Percentiles rank a stretch among this genome's conserved stretches.
Evolutionary conservation across 495 filamentous ascomycete species (phyloP).

Genomic region (Pyronema domesticum): DNA sequence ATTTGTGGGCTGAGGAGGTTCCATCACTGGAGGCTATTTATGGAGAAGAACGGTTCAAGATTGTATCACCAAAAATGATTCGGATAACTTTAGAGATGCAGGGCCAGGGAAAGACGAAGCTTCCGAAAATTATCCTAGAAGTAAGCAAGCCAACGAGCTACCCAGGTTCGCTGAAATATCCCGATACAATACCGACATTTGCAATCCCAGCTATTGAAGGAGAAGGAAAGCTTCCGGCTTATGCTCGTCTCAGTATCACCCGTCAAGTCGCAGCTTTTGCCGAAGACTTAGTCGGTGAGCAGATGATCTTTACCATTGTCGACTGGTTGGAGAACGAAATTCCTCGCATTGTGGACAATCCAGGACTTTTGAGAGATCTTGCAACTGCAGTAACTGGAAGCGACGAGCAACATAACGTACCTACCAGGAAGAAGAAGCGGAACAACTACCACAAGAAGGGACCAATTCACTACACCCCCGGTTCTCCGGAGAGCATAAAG

Average conservation of each 20-base stretch:
- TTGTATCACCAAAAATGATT: constrained; percentile 3
- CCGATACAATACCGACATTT: constrained; percentile 48
- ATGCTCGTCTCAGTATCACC: constrained; percentile 79
- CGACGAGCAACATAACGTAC: constrained; percentile 27
- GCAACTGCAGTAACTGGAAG: constrained; percentile 44
- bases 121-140: constrained; percentile 12
- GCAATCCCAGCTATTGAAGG: constrained; percentile 37
- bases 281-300: constrained; percentile 52
- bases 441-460: constrained; percentile 1
- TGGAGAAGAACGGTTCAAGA: constrained; percentile 25
- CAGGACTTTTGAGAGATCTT: constrained; percentile 67
- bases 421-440: constrained; percentile 26
- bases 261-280: constrained; percentile 57
- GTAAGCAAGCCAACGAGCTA: constrained; percentile 7
- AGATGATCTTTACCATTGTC: constrained; percentile 73
- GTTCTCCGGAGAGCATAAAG: constrained; percentile 28
- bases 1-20: constrained; percentile 73
- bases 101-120: not conserved
- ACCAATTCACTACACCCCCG: constrained; percentile 26
- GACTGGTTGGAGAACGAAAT: constrained; percentile 80
- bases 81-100: constrained; percentile 6
- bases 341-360: constrained; percentile 55
- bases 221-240: constrained; percentile 47
- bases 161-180: constrained; percentile 41
- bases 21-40: constrained; percentile 66